phyloP scores from a whole-genome alignment of 352 stramenopile species.

The Phytophthora boehmeriae region DNA sequence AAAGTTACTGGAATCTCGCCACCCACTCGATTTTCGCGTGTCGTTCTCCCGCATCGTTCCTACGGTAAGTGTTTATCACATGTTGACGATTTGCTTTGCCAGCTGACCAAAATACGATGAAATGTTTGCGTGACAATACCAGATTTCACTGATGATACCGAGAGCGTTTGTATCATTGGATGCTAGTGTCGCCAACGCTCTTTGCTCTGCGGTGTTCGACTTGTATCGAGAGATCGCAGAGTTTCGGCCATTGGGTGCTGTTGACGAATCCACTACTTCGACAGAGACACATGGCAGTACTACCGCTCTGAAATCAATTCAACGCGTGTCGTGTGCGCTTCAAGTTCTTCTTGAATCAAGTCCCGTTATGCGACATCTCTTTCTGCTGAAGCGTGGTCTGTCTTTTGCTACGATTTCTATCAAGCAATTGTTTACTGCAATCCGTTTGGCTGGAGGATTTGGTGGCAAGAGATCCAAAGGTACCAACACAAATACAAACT shows the following conservation, averaged over 20 bases:
- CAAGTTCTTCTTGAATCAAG: slow-evolving; percentile 46
- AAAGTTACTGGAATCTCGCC: slow-evolving; percentile 32
- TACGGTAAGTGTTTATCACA: slow-evolving; percentile 27
- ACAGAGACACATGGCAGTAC: slow-evolving; percentile 12
- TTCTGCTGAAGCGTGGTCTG: slow-evolving; percentile 44
- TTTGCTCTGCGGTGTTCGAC: slow-evolving; percentile 47
- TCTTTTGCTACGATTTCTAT: slow-evolving; percentile 40
- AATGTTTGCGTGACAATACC: background rate
- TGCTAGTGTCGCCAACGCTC: slow-evolving; percentile 11
- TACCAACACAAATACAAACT: slow-evolving; percentile 11
- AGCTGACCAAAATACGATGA: slow-evolving; percentile 3
- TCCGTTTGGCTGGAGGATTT: slow-evolving; percentile 61
- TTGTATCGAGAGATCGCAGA: slow-evolving; percentile 42
- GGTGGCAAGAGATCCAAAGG: slow-evolving; percentile 30
- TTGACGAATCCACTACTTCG: background rate
- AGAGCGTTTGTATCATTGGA: slow-evolving; percentile 21
- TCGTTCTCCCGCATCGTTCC: slow-evolving; percentile 46
- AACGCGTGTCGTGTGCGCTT: slow-evolving; percentile 39
- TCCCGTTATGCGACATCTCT: slow-evolving; percentile 26
- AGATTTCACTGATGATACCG: slow-evolving; percentile 33
- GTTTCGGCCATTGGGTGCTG: slow-evolving; percentile 14
- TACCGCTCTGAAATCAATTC: slow-evolving; percentile 26
- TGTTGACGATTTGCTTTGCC: background rate
- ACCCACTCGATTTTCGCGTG: slow-evolving; percentile 44
- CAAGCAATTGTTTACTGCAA: slow-evolving; percentile 49